phyloP scores from a whole-genome alignment of 106 monocot genomes.

The Posidonia australis region DNA sequence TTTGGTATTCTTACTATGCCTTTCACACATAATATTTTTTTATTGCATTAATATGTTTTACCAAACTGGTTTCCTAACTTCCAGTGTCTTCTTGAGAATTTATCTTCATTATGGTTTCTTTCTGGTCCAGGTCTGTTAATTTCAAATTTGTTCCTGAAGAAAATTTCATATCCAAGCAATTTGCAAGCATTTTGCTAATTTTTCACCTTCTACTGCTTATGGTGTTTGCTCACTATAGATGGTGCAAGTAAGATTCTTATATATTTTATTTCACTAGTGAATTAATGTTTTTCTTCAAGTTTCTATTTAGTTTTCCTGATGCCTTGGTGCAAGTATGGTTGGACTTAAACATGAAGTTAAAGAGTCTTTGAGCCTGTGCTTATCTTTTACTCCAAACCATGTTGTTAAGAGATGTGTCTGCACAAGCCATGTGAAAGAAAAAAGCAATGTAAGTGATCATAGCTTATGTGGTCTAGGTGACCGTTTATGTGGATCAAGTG shows the following conservation, averaged over 20 bases:
- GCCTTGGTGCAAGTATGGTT: too few species aligned
- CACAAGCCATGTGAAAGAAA: too few species aligned
- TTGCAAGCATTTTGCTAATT: conserved; percentile 59
- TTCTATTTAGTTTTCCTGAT: conserved; percentile 1
- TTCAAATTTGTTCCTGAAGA: conserved; percentile 95
- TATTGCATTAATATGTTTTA: conserved; percentile 14
- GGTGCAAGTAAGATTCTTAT: conserved; percentile 66
- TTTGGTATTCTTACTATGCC: neutral
- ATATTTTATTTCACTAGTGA: neutral
- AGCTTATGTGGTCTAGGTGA: too few species aligned
- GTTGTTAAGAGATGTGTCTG: too few species aligned
- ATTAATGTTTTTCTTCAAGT: conserved; percentile 1
- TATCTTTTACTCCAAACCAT: too few species aligned
- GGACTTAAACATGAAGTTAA: too few species aligned
- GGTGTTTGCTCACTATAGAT: conserved; percentile 68
- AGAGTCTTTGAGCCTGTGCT: too few species aligned
- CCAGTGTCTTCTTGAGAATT: too few species aligned
- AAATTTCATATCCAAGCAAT: conserved; percentile 70
- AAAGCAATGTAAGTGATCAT: too few species aligned
- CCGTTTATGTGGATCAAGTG: too few species aligned
- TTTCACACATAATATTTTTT: conserved; percentile 15
- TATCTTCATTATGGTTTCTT: neutral
- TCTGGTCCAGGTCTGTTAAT: conserved; percentile 76
- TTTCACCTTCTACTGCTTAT: conserved; percentile 69
- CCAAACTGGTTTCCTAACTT: neutral